Evolutionary conservation across 2,329 filamentous ascomycete species (phyloP), one percentile per base, ranked within the genome.

Genomic region (Nemania serpens): DNA sequence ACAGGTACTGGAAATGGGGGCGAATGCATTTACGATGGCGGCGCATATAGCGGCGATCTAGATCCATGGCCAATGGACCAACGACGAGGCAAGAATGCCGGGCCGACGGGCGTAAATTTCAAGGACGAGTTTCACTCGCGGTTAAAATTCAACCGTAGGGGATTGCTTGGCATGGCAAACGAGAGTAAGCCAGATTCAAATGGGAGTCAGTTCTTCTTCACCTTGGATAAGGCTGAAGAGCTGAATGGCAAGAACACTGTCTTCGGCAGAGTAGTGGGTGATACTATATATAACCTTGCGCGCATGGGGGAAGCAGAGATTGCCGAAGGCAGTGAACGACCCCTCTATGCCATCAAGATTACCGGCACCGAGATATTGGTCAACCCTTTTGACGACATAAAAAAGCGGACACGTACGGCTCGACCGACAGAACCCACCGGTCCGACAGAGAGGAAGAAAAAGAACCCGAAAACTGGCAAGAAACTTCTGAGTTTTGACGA

Each of bases 131-230:
- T 97, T 67, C 94, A 98, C 76, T 92, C 89, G 69, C 85, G 95
- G 34, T 81, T 99, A 67, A 96, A 96, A 75, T 98, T 95, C 81
- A 98, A 96, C 70, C 84, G 95, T 49, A 84, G 95, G 62, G 95
- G 95, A 0, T 78, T 98, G 69, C 77, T 99, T 69, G 95, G 91
- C n/a, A 97, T 98, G 93, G 95, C 95, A 29, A 98, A 98, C 75
- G 89, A 91, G 63, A 89, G 93, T 47, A 79, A 78, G 53, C 84
- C 84, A 33, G 83, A 93, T 70, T 91, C 91, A 56, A 98, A 98
- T 78, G 91, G 92, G 36, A 97, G 92, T 75, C 95, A 99, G 76
- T 98, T 98, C 81, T 99, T 99, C 79, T 88, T 99, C 63, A 98
- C 95, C 0, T 78, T 99, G 55, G 93, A 87, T 65, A 93, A 89